Percentiles rank a stretch among this genome's conserved stretches.
phyloP scores from a whole-genome alignment of 164 flowering plant genomes.

The Magnolia sinica region DNA sequence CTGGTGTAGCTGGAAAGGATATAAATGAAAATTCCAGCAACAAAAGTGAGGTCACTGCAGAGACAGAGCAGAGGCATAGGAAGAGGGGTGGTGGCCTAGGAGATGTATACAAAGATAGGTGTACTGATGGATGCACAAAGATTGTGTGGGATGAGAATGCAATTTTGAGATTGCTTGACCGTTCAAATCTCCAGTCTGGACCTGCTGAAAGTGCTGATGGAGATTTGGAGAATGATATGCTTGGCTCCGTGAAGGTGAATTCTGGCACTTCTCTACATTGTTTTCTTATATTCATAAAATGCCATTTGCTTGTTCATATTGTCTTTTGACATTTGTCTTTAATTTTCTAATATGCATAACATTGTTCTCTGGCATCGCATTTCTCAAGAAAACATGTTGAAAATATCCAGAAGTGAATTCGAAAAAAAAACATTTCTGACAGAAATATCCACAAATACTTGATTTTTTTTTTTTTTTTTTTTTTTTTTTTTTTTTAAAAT shows the following conservation, averaged over 20 bases:
- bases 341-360: too few relatives aligned
- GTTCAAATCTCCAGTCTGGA: constrained; percentile 64
- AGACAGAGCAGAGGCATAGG: constrained; percentile 57
- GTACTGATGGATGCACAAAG: constrained; percentile 57
- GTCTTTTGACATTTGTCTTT: not conserved
- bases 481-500: too few relatives aligned
- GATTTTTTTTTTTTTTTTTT: too few relatives aligned
- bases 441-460: too few relatives aligned
- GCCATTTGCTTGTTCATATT: not conserved
- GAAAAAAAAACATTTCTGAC: too few relatives aligned
- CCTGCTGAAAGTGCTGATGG: constrained; percentile 61
- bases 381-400: too few relatives aligned
- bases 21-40: constrained; percentile 34
- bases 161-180: constrained; percentile 78
- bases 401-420: too few relatives aligned
- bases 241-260: constrained; percentile 91
- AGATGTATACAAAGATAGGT: constrained; percentile 81
- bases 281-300: not conserved
- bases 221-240: constrained; percentile 90
- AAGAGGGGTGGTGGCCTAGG: constrained; percentile 84
- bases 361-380: too few relatives aligned
- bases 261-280: not conserved
- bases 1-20: constrained; percentile 48
- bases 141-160: constrained; percentile 96
- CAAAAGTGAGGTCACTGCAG: constrained; percentile 50